Evolutionary conservation across 257 asterid species (phyloP).

Genomic region (Nicotiana tabacum): DNA sequence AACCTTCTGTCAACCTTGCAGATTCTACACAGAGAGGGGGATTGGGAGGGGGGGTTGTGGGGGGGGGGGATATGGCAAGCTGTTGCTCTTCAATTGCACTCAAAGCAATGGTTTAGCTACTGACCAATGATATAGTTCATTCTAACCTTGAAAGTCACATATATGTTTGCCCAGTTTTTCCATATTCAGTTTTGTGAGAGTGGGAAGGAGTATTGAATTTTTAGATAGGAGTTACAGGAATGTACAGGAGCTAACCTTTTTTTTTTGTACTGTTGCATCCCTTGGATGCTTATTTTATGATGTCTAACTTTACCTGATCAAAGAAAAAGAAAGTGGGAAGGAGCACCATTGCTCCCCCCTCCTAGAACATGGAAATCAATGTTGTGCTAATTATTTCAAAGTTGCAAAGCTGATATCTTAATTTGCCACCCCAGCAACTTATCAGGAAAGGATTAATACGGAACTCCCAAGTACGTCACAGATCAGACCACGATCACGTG

Average conservation of each 20-base stretch:
- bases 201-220: no score
- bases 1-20: not conserved
- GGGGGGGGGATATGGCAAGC: not conserved
- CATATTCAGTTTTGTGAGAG: not conserved
- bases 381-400: slow-evolving; percentile 5
- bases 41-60: not conserved
- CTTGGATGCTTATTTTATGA: not conserved
- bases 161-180: not conserved
- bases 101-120: not conserved
- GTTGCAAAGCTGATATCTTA: slow-evolving; percentile 3
- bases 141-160: not conserved
- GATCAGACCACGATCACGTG: not conserved
- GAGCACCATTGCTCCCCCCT: not conserved
- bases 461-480: not conserved
- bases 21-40: not conserved
- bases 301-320: not conserved
- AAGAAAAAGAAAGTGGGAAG: not conserved
- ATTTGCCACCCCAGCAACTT: not conserved
- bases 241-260: no score
- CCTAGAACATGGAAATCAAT: not conserved
- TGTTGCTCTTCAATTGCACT: not conserved
- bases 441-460: not conserved
- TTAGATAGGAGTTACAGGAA: no score
- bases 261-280: not conserved
- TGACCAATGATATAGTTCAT: not conserved